Evolutionary conservation across 2,329 filamentous ascomycete genomes (phyloP), one percentile per base, ranked within the genome.

Genomic region (Microdochium trichocladiopsis): DNA sequence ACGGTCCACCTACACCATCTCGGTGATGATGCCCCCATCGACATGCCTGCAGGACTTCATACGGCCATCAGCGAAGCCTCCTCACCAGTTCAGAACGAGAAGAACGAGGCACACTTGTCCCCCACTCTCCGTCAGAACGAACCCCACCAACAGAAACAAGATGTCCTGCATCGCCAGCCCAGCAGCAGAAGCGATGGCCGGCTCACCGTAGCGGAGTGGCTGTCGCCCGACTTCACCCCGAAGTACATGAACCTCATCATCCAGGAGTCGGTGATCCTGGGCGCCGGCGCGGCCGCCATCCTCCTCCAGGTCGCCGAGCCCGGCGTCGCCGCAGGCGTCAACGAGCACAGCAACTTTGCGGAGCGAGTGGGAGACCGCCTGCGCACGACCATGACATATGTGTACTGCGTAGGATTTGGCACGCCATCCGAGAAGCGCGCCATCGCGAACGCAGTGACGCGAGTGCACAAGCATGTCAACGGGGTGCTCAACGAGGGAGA

Each of bases 241-340:
- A 58, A 60, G 28, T 55, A 62, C 25, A 59, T 69, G 24, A 60
- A 62, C 36, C 60, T 62, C 25, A 61, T 71, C 37, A 59, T 69
- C 16, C 62, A 60, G 45, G 65, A 71, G 53, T 65, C 56, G 25
- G 64, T 70, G 31, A 51, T 70, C 10, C 59, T 69, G 33, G 66
- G 63, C 21, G 66, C 62, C 11, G 66, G 66, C 6, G 67, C 64
- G 1, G 63, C 59, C 8, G 68, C 69, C 22, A 69, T 72, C 49
- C 61, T 72, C 2, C 63, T 71, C 11, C 70, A 72, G 52, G 64
- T 71, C 22, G 69, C 70, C 36, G 64, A 69, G 50, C 68, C 70
- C 1, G 66, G 63, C 11, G 63, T 72, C 5, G 69, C 61, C 5
- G 63, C 63, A 25, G 69, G 69, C 24, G 67, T 68, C 25, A 59